A percentile compares a stretch with the other conserved stretches of the same genome.
phyloP scores from a whole-genome alignment of 2,329 filamentous ascomycete species.

The Aureobasidium namibiae region DNA sequence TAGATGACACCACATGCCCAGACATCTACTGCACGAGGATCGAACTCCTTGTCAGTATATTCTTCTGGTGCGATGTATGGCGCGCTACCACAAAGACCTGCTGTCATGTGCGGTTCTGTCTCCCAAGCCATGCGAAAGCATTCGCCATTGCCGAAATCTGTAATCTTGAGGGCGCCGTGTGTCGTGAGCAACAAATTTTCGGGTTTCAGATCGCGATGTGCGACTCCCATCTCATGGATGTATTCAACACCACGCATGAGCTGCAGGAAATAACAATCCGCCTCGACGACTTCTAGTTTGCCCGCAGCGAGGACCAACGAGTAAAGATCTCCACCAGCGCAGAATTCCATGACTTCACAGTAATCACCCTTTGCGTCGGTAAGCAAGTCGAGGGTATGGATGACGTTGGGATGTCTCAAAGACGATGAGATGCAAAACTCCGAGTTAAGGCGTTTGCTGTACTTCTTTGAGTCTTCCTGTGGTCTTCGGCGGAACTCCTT shows the following conservation, averaged over 20 bases:
- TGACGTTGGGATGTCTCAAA: conserved; percentile 92
- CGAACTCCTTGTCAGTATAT: conserved; percentile 90
- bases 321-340: conserved; percentile 91
- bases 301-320: conserved; percentile 84
- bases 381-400: conserved; percentile 90
- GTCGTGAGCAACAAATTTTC: conserved; percentile 93
- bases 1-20: conserved; percentile 99
- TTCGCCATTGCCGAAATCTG: conserved; percentile 96
- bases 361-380: conserved; percentile 96
- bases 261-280: conserved; percentile 98
- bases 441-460: conserved; percentile 92
- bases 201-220: conserved; percentile 91
- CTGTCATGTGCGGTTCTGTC: conserved; percentile 95
- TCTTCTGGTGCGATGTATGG: conserved; percentile 98
- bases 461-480: conserved; percentile 92
- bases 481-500: conserved; percentile 95
- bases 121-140: conserved; percentile 99
- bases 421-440: conserved; percentile 99
- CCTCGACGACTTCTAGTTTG: conserved; percentile 85
- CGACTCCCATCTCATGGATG: conserved; percentile 98
- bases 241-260: conserved; percentile 99
- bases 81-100: conserved; percentile 88
- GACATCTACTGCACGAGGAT: conserved; percentile 92
- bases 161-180: conserved; percentile 90
- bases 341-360: conserved; percentile 99